Evolutionary conservation across 225 moss, liverwort and hornwort species (phyloP).

Genomic region (Sphagnum tenellum): DNA sequence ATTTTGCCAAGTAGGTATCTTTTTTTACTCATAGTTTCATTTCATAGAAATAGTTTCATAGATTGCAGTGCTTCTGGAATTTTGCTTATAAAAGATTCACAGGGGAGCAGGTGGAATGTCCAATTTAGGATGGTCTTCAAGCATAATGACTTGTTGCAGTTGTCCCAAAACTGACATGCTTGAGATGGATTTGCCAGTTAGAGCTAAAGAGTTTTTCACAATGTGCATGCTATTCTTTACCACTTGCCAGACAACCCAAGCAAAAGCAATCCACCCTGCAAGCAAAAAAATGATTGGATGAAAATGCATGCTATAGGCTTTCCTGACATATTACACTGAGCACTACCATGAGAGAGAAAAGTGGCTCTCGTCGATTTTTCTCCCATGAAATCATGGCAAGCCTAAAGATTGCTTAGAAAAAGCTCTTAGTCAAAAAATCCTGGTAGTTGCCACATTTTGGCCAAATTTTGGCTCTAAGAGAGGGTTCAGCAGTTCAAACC

Average conservation of each 20-base stretch:
- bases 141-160: too few species aligned
- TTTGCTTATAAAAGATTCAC: too few species aligned
- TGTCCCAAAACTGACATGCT: too few species aligned
- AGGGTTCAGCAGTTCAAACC: slow-evolving; percentile 29
- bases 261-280: slow-evolving; percentile 80
- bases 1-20: too few species aligned
- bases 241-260: slow-evolving; percentile 54
- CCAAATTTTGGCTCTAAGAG: neutral
- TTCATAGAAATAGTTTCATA: too few species aligned
- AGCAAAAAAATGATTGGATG: neutral
- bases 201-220: slow-evolving; percentile 13
- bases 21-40: too few species aligned
- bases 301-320: neutral
- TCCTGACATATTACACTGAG: neutral
- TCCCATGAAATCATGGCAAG: neutral
- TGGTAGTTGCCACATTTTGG: neutral
- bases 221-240: slow-evolving; percentile 21
- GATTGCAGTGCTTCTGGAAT: too few species aligned
- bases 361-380: neutral
- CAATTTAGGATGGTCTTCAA: too few species aligned
- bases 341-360: neutral
- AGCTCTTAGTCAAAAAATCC: neutral
- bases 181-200: slow-evolving; percentile 5
- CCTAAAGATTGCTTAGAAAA: too few species aligned
- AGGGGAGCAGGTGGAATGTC: too few species aligned